phyloP scores from a whole-genome alignment of 306 rosid genomes.

The Inga oerstediana region DNA sequence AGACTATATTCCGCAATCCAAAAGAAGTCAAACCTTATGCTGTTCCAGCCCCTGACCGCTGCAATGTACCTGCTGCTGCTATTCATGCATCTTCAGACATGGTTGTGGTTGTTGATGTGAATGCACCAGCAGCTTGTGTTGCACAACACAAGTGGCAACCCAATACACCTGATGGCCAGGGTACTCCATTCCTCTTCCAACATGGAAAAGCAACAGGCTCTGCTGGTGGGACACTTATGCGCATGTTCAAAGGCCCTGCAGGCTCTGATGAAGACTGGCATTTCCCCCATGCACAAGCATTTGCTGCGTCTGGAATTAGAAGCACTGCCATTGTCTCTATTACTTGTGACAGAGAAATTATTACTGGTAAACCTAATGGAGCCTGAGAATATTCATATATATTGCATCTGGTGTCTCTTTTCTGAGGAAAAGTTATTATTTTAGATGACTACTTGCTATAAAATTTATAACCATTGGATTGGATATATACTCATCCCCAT shows the following conservation, averaged over 20 bases:
- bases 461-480: constrained; percentile 10
- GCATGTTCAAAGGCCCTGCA: constrained; percentile 85
- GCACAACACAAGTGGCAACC: constrained; percentile 99
- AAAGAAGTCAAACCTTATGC: constrained; percentile 73
- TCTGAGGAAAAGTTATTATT: constrained; percentile 11
- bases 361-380: constrained; percentile 65
- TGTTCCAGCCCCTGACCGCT: constrained; percentile 81
- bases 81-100: constrained; percentile 85
- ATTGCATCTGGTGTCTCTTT: constrained; percentile 19
- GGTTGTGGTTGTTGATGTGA: constrained; percentile 74
- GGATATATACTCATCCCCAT: neutral
- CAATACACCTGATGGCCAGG: constrained; percentile 97
- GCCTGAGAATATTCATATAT: constrained; percentile 20
- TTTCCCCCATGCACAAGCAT: constrained; percentile 87
- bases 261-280: constrained; percentile 76
- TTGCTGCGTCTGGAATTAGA: constrained; percentile 84
- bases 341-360: constrained; percentile 77
- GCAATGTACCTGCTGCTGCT: constrained; percentile 96
- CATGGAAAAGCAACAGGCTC: constrained; percentile 76
- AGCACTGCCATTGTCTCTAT: constrained; percentile 81
- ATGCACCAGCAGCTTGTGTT: constrained; percentile 90
- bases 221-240: constrained; percentile 75
- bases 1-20: constrained; percentile 97
- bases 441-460: constrained; percentile 19
- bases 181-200: constrained; percentile 92